Base-by-base conservation (phyloP, 805 yeast species). In the Lachancea waltii region DNA sequence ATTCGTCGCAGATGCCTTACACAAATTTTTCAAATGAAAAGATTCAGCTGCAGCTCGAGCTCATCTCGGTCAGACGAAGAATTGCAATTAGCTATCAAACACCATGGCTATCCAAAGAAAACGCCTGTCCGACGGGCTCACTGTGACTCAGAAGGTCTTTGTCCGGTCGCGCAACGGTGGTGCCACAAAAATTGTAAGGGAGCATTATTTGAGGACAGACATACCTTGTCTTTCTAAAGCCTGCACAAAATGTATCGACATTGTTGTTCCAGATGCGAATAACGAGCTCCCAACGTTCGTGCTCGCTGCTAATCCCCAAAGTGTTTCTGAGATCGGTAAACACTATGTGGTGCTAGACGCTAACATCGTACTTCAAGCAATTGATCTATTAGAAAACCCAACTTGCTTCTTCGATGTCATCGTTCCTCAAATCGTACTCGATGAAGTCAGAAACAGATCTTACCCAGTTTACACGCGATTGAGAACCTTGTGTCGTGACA, bases 351-450 rank as follows among this genome's bases (percentile, higher is more conserved):
- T 92, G 1, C 59, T 89, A 7, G 98, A 92, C 58, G 86, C 97
- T 2, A 90, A 92, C 54, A 80, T 92, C 47, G 81, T 84, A 1
- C 65, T 92, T 44, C 83, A 80, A 55, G 90, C 95, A 5, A 90
- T 92, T 45, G 99, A 92, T 60, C 65, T 92, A 42, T 64, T 92
- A 40, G 99, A 92, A 60, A 80, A 77, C 51, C 69, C 70, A 15
- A 70, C 73, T 21, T 81, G 84, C 38, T 85, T 92, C 54, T 81
- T 72, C 53, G 97, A 92, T 62, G 95, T 89, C 13, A 81, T 92
- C 40, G 67, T 92, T n/a, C 95, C 97, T 1, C 98, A 92, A 58
- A 83, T 95, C 5, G 97, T 86, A 2, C 67, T 92, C 24, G 97
- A 94, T 49, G 97, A 92, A 60, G 95, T 90, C 7, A 76, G 85